Conservation (phyloP, 257 asterid genomes). For the Solanum arcanum region DNA sequence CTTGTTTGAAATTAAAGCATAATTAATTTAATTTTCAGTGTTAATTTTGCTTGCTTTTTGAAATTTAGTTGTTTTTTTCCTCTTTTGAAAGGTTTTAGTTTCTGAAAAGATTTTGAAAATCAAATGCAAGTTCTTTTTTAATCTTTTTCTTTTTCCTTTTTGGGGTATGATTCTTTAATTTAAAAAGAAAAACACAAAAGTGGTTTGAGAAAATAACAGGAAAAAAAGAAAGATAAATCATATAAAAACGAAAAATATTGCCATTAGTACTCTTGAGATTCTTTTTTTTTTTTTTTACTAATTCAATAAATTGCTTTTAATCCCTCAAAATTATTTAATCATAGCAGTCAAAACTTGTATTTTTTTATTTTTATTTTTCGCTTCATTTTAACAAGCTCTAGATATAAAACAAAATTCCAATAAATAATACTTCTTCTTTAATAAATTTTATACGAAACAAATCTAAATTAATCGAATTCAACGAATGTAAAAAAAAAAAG, state of each 20-base stretch:
- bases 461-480: background rate
- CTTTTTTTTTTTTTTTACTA: background rate
- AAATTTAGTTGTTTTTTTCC: background rate
- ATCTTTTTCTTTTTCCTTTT: background rate
- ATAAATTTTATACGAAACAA: background rate
- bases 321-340: background rate
- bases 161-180: background rate
- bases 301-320: background rate
- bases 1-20: background rate
- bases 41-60: background rate
- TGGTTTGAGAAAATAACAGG: background rate
- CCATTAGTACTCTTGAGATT: background rate
- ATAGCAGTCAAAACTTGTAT: too few relatives aligned
- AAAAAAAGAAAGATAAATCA: too few relatives aligned
- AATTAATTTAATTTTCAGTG: too few relatives aligned
- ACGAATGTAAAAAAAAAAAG: too few relatives aligned
- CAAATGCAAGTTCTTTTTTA: background rate
- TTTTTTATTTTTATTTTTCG: too few relatives aligned
- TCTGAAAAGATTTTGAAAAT: background rate
- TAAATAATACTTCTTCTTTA: background rate
- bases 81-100: background rate
- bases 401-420: background rate
- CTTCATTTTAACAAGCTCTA: background rate
- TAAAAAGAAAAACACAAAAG: background rate
- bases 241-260: background rate